Conservation (phyloP, 164 flowering plant genomes). For the Cinnamomum micranthum region DNA sequence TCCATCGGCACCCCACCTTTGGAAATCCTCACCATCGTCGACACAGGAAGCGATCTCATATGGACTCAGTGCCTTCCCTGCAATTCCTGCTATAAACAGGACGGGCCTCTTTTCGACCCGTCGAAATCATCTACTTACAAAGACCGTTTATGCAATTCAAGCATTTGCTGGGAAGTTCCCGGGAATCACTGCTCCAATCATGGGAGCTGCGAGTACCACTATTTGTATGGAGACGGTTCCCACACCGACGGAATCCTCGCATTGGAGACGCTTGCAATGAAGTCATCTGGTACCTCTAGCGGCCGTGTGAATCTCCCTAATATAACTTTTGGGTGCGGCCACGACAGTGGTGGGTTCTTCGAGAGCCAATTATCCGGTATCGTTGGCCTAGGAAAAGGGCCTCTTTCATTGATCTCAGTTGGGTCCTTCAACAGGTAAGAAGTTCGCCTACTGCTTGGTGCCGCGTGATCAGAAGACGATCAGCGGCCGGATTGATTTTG, state of each 20-base stretch:
- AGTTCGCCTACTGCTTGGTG: constrained; percentile 57
- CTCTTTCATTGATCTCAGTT: constrained; percentile 37
- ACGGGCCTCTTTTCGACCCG: constrained; percentile 55
- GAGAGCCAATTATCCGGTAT: constrained; percentile 28
- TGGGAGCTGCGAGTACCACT: constrained; percentile 20
- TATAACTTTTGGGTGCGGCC: constrained; percentile 45
- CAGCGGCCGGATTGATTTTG: constrained; percentile 30
- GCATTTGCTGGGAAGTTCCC: constrained; percentile 15
- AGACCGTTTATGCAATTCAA: constrained; percentile 25
- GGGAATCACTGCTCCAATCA: not conserved
- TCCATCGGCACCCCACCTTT: constrained; percentile 67
- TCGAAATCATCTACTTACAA: constrained; percentile 32
- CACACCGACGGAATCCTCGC: constrained; percentile 33
- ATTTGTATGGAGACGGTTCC: constrained; percentile 36
- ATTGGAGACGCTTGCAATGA: constrained; percentile 33
- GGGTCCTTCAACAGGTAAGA: constrained; percentile 26
- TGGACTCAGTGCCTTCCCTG: constrained; percentile 96
- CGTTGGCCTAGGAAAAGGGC: constrained; percentile 56
- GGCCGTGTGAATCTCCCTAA: constrained; percentile 9
- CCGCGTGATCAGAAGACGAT: constrained; percentile 6
- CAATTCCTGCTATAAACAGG: constrained; percentile 43
- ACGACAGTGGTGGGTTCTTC: constrained; percentile 34
- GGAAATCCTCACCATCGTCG: constrained; percentile 49
- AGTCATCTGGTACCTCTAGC: not conserved
- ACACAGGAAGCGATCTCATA: constrained; percentile 84